Conservation (phyloP, 495 filamentous ascomycete species). For the Penicillium cinerascens region DNA sequence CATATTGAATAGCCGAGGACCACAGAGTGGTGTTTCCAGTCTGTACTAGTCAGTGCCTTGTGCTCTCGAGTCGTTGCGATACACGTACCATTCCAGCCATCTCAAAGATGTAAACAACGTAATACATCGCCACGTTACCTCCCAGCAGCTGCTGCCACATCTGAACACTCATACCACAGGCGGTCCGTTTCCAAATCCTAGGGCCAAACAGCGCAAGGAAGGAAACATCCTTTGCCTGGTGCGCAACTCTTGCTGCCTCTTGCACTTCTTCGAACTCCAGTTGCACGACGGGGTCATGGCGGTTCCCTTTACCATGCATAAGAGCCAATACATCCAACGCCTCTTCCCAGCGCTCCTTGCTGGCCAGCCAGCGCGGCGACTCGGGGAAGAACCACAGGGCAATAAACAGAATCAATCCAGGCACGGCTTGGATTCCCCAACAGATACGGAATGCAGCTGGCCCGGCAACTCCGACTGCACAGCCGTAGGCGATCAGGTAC, state of each 20-base stretch:
- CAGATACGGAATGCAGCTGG: slow-evolving; percentile 65
- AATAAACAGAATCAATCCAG: slow-evolving; percentile 58
- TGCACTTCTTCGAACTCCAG: slow-evolving; percentile 74
- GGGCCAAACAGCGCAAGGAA: slow-evolving; percentile 56
- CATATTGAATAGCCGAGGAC: slow-evolving; percentile 70
- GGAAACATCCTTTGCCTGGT: slow-evolving; percentile 51
- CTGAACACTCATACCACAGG: slow-evolving; percentile 65
- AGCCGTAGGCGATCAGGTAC: slow-evolving; percentile 60
- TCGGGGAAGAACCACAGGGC: slow-evolving; percentile 68
- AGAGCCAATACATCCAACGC: slow-evolving; percentile 62
- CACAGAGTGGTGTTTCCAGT: slow-evolving; percentile 63
- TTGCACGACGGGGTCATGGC: slow-evolving; percentile 63
- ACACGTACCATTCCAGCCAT: slow-evolving; percentile 53
- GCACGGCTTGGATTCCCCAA: slow-evolving; percentile 71
- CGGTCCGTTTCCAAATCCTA: slow-evolving; percentile 68
- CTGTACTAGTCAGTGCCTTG: slow-evolving; percentile 17
- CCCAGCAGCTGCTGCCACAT: slow-evolving; percentile 69
- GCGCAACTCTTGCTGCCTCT: slow-evolving; percentile 50
- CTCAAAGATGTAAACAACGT: slow-evolving; percentile 67
- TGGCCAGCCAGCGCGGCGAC: slow-evolving; percentile 71
- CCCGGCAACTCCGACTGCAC: slow-evolving; percentile 49
- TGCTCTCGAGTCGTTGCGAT: neutral
- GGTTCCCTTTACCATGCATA: slow-evolving; percentile 64
- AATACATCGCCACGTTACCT: slow-evolving; percentile 67
- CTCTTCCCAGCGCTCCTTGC: slow-evolving; percentile 64